These are phyloP conservation scores for Sporothrix protearum DNA, from an alignment of 2,329 filamentous ascomycete genomes.

Conservation along the genomic window DNA sequence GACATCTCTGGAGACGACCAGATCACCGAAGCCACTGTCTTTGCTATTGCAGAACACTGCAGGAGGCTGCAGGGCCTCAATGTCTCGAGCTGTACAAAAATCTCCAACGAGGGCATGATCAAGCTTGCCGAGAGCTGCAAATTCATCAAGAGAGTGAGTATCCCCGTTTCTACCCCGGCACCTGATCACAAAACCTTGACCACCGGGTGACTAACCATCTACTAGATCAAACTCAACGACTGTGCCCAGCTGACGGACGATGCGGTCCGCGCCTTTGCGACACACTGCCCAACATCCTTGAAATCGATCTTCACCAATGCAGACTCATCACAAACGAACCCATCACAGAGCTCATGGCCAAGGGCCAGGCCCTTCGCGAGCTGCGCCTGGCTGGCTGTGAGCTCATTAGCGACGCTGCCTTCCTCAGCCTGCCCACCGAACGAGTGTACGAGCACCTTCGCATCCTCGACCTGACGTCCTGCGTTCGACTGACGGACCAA, in stretches of 20 bases:
- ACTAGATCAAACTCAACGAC: slow-evolving; percentile 86
- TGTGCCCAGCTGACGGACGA: slow-evolving; percentile 80
- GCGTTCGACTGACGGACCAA: slow-evolving; percentile 75
- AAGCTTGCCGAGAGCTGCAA: slow-evolving; percentile 76
- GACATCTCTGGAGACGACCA: slow-evolving; percentile 84
- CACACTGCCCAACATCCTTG: slow-evolving; percentile 87
- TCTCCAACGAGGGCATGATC: slow-evolving; percentile 83
- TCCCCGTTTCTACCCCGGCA: background rate
- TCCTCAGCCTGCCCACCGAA: slow-evolving; percentile 68
- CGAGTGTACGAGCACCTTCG: slow-evolving; percentile 79
- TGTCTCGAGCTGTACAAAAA: slow-evolving; percentile 76
- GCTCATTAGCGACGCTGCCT: slow-evolving; percentile 81
- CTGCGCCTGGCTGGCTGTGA: slow-evolving; percentile 82
- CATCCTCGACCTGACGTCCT: slow-evolving; percentile 91
- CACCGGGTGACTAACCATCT: slow-evolving; percentile 9
- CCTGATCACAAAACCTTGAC: background rate
- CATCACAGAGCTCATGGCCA: slow-evolving; percentile 73
- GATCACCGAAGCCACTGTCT: slow-evolving; percentile 78
- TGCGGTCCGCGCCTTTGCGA: slow-evolving; percentile 79
- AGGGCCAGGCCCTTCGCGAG: slow-evolving; percentile 81
- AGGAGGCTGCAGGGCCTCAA: slow-evolving; percentile 86
- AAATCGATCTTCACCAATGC: slow-evolving; percentile 92
- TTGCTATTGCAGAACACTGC: slow-evolving; percentile 76
- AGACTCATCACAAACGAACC: slow-evolving; percentile 75
- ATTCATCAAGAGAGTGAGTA: slow-evolving; percentile 76